Evolutionary conservation across 2,329 filamentous ascomycete genomes (phyloP), one percentile per base, ranked within the genome.

Genomic region (Botrytis medusae): DNA sequence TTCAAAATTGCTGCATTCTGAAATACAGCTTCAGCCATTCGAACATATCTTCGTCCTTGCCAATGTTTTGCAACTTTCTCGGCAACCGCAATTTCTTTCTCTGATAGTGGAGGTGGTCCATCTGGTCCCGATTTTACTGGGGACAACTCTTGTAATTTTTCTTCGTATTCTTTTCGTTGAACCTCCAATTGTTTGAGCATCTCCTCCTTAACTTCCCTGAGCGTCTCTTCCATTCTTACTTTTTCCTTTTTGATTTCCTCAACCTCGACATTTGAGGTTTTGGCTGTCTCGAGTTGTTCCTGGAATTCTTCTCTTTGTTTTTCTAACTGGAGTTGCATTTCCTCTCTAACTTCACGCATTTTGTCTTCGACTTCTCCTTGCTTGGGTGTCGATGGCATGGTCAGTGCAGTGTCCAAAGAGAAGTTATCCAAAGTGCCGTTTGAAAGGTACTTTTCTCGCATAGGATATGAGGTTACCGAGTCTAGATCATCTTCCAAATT

Each of bases 401-500:
- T 99, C 69, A 99, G 86, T 20, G 91, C 92, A 1, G 96, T 99
- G 81, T 99, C 96, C 25, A 99, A 86, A 2, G 95, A 98, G 79
- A 98, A 96, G 81, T 97, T 98, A 83, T 99, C 96, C 71, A 98
- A 87, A 0, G 95, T 98, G 2, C 95, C 95, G 72, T 92, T 96
- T 4, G 95, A 98, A 84, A 97, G 89, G 82, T 98, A 98, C 80
- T 98, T 98, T 78, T 99, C 96, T 69, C 96, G 88, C 44, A 95
- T 86, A 2, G 94, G 92, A 80, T 95, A 98, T 0, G 95, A 98
- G 42, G 91, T 92, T 65, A 92, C 89, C 0, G 95, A 98, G 77
- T 99, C 96, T 71, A 91, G 90, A 81, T 98, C 96, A 73, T 98
- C 95, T 72, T 95, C 93, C 59, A 92, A 91, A 75, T 95, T 94